Evolutionary conservation across 768 basidiomycete genomes (phyloP), one percentile per base, ranked within the genome.

Genomic region (Boletus pseudopeckii): DNA sequence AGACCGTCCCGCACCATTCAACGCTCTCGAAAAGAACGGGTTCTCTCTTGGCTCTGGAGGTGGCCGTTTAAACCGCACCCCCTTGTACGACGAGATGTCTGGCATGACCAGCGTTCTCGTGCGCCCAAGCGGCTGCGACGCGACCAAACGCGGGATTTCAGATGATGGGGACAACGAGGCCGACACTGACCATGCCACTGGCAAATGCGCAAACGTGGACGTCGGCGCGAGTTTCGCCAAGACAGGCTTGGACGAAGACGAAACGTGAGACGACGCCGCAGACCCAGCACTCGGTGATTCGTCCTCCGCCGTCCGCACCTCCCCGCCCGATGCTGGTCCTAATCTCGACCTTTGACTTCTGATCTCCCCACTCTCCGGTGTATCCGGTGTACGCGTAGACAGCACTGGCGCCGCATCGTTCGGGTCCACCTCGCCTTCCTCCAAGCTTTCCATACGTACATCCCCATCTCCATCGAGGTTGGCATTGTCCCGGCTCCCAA

Each of bases 1-100:
- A 41, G 54, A 17, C 7, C 47, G 48, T 3, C 15, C 7, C 7
- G 13, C 28, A 10, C 59, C 37, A 20, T 5, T 42, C 54, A 68
- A 36, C 7, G 53, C 66, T 22, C 66, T 56, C 22, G 66, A 67
- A 41, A 66, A 67, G 52, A 67, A 69, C 4, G 62, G 5, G 14
- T 60, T 62, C 13, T 60, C 60, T 7, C 60, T 36, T 24, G 28
- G 39, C 20, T 56, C 57, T 0, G 36, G 45, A 24, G 39, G 32
- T 6, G 56, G 40, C 7, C 67, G 60, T 42, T 53, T 68, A 44
- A 62, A 67, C 45, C 67, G 56, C 2, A 64, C 39, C 1, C 59
- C 50, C 42, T 52, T 54, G 48, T 62, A 68, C 32, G 20, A 58
- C 18, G 66, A 68, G 18, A 67, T 56, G 24, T 66, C 60, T 5